These are phyloP conservation scores for Parietaria judaica DNA, from an alignment of 306 rosid genomes.

Conservation along the genomic window DNA sequence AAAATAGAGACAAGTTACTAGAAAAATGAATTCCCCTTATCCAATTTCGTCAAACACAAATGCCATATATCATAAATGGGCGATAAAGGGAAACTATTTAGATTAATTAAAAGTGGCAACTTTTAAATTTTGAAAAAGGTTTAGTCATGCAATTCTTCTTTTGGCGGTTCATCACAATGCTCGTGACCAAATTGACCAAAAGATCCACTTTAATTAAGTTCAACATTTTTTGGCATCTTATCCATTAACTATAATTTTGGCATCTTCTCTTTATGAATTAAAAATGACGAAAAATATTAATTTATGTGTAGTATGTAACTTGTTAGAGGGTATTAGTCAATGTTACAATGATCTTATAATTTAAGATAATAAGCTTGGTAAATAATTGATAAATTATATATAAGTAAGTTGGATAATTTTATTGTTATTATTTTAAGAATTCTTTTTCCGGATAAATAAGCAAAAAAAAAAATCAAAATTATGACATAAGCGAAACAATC, in stretches of 20 bases:
- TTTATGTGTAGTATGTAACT: too few relatives aligned
- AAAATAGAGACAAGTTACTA: constrained; percentile 2
- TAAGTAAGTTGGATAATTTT: too few relatives aligned
- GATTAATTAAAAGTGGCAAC: not conserved
- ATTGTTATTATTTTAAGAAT: too few relatives aligned
- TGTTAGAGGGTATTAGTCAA: too few relatives aligned
- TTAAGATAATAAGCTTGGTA: too few relatives aligned
- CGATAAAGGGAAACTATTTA: not conserved
- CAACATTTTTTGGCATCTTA: constrained; percentile 19
- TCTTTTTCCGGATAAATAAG: too few relatives aligned
- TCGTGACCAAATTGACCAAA: constrained; percentile 39
- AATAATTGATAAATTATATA: too few relatives aligned
- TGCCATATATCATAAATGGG: constrained; percentile 6
- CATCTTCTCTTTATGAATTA: too few relatives aligned
- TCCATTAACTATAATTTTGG: constrained; percentile 9
- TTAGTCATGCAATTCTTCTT: constrained; percentile 32
- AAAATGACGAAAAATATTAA: too few relatives aligned
- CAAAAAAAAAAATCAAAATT: too few relatives aligned
- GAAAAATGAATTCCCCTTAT: constrained; percentile 20
- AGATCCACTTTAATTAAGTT: constrained; percentile 21
- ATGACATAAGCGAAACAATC: too few relatives aligned
- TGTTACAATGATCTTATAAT: too few relatives aligned
- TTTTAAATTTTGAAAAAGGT: not conserved
- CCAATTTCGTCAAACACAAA: constrained; percentile 38
- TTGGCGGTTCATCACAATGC: constrained; percentile 18